Evolutionary conservation across 148 eudicot genomes (phyloP).

Genomic region (Silene latifolia): DNA sequence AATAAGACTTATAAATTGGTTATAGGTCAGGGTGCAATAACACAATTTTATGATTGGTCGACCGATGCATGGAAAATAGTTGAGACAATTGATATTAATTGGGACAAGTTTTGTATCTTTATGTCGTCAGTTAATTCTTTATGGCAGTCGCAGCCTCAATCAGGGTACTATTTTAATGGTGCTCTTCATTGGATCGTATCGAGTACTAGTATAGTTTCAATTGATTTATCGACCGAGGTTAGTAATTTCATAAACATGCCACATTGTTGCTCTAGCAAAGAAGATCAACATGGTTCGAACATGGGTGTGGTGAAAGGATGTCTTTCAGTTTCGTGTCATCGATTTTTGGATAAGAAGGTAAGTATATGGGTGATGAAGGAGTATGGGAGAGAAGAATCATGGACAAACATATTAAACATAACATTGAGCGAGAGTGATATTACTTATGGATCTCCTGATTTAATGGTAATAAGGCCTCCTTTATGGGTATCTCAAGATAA

Average conservation of each 20-base stretch:
- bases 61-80: background rate
- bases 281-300: background rate
- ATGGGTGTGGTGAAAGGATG: background rate
- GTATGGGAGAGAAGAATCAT: background rate
- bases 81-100: background rate
- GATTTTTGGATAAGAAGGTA: background rate
- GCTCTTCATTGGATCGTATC: background rate
- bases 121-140: background rate
- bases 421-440: too few species aligned
- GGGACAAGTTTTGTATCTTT: background rate
- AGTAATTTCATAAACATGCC: background rate
- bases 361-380: background rate
- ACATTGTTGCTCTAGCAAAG: background rate
- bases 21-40: background rate
- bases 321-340: background rate
- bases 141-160: background rate
- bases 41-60: background rate
- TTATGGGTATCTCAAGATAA: background rate
- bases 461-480: background rate
- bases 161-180: conserved; percentile 6
- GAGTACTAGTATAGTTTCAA: background rate
- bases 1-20: background rate
- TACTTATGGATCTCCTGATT: too few species aligned
- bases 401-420: background rate
- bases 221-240: background rate